Evolutionary conservation across 805 yeast species (phyloP).

Genomic region (Yarrowia deformans): DNA sequence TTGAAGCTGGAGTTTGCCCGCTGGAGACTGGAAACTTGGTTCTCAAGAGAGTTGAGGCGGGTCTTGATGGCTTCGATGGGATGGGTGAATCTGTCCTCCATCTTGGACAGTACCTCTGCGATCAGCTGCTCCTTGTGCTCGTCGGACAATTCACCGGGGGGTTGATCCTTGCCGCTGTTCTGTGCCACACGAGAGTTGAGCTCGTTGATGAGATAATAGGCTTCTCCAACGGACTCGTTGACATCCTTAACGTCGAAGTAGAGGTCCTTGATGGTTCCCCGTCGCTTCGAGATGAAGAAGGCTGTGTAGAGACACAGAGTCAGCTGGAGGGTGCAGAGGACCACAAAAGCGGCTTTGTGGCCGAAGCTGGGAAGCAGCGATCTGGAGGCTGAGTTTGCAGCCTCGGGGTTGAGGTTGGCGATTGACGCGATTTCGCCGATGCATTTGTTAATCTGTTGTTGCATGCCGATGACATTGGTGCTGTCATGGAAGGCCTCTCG

Average conservation of each 20-base stretch:
- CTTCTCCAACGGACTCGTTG: conserved; percentile 29
- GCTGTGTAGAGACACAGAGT: conserved; percentile 27
- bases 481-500: conserved; percentile 31
- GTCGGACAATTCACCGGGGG: neutral
- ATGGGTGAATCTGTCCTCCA: conserved; percentile 12
- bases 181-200: conserved; percentile 8
- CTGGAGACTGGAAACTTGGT: conserved; percentile 3
- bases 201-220: conserved; percentile 28
- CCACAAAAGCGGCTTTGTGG: conserved; percentile 14
- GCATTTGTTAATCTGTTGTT: conserved; percentile 30
- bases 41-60: conserved; percentile 4
- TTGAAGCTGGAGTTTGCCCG: conserved; percentile 16
- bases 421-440: conserved; percentile 12
- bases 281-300: conserved; percentile 31
- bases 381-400: neutral
- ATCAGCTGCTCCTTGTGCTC: conserved; percentile 37
- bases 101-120: conserved; percentile 35
- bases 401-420: neutral
- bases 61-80: conserved; percentile 24
- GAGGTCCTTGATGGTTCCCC: conserved; percentile 17
- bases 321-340: conserved; percentile 29
- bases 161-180: neutral
- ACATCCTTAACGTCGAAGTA: conserved; percentile 24
- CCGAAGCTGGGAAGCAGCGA: conserved; percentile 17
- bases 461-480: conserved; percentile 14